A percentile compares a stretch with the other conserved stretches of the same genome.
Conservation (phyloP, 805 yeast species). For the Saturnispora sanitii region DNA sequence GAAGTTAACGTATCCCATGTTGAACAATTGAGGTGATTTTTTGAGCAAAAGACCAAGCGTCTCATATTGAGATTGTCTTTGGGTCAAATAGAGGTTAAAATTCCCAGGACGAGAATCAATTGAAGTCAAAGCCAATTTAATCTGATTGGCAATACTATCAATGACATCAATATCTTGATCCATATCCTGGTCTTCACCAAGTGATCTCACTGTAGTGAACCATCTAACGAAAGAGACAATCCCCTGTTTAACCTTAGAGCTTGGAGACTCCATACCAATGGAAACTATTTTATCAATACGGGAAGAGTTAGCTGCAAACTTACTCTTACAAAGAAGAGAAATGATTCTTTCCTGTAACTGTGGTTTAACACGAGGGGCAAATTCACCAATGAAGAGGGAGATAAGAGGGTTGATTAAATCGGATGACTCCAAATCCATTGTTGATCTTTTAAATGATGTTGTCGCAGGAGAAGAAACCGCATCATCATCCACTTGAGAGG, state of each 20-base stretch:
- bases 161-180: constrained; percentile 29
- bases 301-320: constrained; percentile 35
- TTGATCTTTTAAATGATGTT: constrained; percentile 39
- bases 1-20: constrained; percentile 49
- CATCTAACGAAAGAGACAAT: constrained; percentile 59
- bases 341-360: constrained; percentile 50
- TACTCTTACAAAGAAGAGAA: constrained; percentile 40
- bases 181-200: constrained; percentile 10
- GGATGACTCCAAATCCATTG: constrained; percentile 42
- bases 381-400: constrained; percentile 41
- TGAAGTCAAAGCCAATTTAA: constrained; percentile 37
- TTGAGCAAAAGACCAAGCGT: constrained; percentile 59
- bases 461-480: constrained; percentile 46
- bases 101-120: constrained; percentile 28
- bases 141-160: constrained; percentile 40
- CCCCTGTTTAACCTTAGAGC: constrained; percentile 41
- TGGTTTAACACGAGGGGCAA: constrained; percentile 43
- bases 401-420: constrained; percentile 36
- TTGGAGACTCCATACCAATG: constrained; percentile 50
- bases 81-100: constrained; percentile 27
- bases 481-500: constrained; percentile 50
- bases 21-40: constrained; percentile 35
- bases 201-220: constrained; percentile 29
- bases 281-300: constrained; percentile 41
- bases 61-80: constrained; percentile 63